phyloP scores from a whole-genome alignment of 306 rosid species.

The Prosopis cineraria region DNA sequence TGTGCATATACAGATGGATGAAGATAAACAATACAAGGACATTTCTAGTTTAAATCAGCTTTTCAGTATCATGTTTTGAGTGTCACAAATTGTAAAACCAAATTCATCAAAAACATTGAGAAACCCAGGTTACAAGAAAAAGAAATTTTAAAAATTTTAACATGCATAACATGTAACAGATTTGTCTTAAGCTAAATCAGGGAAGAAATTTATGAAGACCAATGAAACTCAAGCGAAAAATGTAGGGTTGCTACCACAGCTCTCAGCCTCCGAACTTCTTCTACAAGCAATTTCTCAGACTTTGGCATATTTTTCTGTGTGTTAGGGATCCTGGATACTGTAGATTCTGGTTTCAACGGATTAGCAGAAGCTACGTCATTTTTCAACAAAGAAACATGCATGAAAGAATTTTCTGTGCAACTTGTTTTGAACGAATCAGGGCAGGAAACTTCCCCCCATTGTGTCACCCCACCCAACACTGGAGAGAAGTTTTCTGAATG shows the following conservation, averaged over 20 bases:
- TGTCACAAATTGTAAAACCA: not conserved
- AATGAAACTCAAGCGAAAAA: not conserved
- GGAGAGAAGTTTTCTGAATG: slow-evolving; percentile 43
- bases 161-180: slow-evolving; percentile 3
- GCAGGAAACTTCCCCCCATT: slow-evolving; percentile 82
- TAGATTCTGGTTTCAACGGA: slow-evolving; percentile 33
- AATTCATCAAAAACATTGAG: not conserved
- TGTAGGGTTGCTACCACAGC: slow-evolving; percentile 51
- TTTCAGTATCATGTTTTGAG: not conserved
- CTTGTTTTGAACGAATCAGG: slow-evolving; percentile 48
- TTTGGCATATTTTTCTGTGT: slow-evolving; percentile 39
- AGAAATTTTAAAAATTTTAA: not conserved
- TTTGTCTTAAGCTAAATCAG: not conserved
- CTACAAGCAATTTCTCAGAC: slow-evolving; percentile 55
- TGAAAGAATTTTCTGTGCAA: slow-evolving; percentile 44
- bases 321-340: slow-evolving; percentile 19
- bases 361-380: slow-evolving; percentile 36
- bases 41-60: not conserved
- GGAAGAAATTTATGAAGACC: not conserved
- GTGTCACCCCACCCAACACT: slow-evolving; percentile 47
- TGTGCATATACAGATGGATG: not conserved
- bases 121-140: not conserved
- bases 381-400: slow-evolving; percentile 39
- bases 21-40: not conserved
- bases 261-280: slow-evolving; percentile 66